Conservation (phyloP, 2,329 filamentous ascomycete genomes). For the Parasarocladium wereldwijsianum region DNA sequence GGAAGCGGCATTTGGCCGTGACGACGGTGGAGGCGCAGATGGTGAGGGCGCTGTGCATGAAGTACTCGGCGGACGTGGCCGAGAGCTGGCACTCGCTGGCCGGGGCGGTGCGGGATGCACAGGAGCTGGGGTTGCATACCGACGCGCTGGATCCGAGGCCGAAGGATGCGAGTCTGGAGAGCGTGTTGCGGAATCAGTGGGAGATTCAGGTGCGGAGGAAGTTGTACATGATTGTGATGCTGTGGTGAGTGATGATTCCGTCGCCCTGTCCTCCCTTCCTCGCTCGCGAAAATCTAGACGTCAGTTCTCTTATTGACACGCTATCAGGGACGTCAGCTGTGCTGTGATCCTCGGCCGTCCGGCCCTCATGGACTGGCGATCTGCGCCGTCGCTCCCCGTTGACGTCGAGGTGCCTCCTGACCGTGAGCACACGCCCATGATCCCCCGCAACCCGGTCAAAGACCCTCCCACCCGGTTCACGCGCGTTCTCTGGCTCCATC, state of each 20-base stretch:
- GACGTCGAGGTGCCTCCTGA: conserved; percentile 35
- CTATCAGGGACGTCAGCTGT: conserved; percentile 37
- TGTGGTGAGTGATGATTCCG: conserved; percentile 15
- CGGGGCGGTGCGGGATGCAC: conserved; percentile 43
- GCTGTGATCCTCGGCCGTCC: conserved; percentile 38
- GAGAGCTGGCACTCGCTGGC: conserved; percentile 45
- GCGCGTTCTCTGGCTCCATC: conserved; percentile 33
- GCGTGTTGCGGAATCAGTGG: conserved; percentile 42
- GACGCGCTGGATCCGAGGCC: conserved; percentile 36
- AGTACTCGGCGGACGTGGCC: conserved; percentile 42
- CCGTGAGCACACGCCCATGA: conserved; percentile 30
- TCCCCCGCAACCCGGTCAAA: conserved; percentile 25
- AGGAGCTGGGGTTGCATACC: conserved; percentile 46
- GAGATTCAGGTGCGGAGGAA: conserved; percentile 37
- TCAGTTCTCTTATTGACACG: not conserved
- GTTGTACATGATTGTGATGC: conserved; percentile 39
- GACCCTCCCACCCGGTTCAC: conserved; percentile 45
- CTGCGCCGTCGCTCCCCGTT: conserved; percentile 33
- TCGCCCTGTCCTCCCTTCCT: not conserved
- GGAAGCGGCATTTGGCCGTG: conserved; percentile 40
- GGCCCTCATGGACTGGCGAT: conserved; percentile 36
- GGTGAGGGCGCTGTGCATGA: conserved; percentile 38
- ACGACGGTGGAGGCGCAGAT: conserved; percentile 44
- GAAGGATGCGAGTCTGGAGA: conserved; percentile 27
- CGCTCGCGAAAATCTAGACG: not conserved